Percentiles rank a stretch among this genome's conserved stretches.
Conservation (phyloP, 179 eudicot genomes). For the Corrigiola litoralis region DNA sequence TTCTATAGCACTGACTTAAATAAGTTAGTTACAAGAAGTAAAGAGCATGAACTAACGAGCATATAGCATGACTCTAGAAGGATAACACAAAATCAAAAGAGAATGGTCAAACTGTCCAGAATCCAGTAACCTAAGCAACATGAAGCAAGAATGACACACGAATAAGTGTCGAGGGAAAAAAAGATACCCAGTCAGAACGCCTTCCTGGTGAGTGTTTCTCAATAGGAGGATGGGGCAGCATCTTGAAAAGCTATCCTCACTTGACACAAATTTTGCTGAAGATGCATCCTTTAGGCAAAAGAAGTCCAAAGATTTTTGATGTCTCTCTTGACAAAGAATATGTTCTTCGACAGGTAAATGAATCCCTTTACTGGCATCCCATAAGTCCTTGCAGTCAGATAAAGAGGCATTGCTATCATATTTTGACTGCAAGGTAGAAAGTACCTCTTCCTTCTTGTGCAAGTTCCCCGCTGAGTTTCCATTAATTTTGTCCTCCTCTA, state of each 20-base stretch:
- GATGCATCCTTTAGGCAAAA: conserved; percentile 41
- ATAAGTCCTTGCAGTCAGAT: conserved; percentile 42
- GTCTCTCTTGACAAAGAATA: conserved; percentile 56
- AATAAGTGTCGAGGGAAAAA: background rate
- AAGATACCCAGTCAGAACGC: conserved; percentile 46
- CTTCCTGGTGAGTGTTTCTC: conserved; percentile 37
- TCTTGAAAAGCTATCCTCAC: conserved; percentile 30
- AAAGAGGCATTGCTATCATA: conserved; percentile 21
- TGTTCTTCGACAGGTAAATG: conserved; percentile 70
- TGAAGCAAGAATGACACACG: background rate
- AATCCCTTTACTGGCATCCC: conserved; percentile 61
- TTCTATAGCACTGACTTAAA: background rate
- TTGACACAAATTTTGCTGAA: conserved; percentile 17
- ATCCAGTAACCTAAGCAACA: too few species aligned
- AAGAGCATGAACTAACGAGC: background rate
- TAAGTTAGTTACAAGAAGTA: background rate
- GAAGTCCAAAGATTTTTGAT: conserved; percentile 42
- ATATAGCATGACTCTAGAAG: background rate
- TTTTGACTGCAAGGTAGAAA: conserved; percentile 24
- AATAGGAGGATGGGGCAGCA: conserved; percentile 64
- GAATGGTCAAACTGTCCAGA: too few species aligned
- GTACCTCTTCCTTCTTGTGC: conserved; percentile 18
- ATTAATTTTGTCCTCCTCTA: conserved; percentile 22
- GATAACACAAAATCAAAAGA: conserved; percentile 3
- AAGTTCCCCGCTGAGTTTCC: conserved; percentile 9